Percentiles rank a stretch among this genome's conserved stretches.
Evolutionary conservation across 1,284 basidiomycete species (phyloP).

Genomic region (Coniophora puteana): DNA sequence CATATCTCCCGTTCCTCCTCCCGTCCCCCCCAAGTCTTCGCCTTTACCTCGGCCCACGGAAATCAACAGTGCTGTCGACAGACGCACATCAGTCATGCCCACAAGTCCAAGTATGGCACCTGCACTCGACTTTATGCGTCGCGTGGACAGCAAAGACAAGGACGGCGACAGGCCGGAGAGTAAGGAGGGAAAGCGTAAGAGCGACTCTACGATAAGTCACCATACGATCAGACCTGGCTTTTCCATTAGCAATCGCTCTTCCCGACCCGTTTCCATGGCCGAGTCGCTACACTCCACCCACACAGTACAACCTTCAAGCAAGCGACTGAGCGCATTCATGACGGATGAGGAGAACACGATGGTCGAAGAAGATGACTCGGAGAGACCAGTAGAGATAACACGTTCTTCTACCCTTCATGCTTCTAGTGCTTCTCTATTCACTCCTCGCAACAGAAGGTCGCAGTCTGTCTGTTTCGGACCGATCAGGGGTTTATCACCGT

Average conservation of each 20-base stretch:
- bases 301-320: conserved; percentile 60
- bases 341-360: conserved; percentile 59
- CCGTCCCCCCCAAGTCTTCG: conserved; percentile 36
- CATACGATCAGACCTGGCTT: conserved; percentile 60
- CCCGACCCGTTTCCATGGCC: conserved; percentile 70
- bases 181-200: conserved; percentile 69
- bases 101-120: conserved; percentile 30
- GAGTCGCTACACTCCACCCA: conserved; percentile 69
- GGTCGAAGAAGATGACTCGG: conserved; percentile 45
- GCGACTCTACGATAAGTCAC: conserved; percentile 71
- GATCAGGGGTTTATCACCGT: no score
- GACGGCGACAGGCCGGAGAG: conserved; percentile 44
- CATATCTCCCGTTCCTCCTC: conserved; percentile 26
- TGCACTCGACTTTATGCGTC: conserved; percentile 31
- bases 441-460: conserved; percentile 52
- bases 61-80: conserved; percentile 25
- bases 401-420: conserved; percentile 18
- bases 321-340: conserved; percentile 63
- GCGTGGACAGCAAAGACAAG: conserved; percentile 25
- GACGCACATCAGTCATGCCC: conserved; percentile 26
- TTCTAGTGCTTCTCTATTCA: conserved; percentile 27
- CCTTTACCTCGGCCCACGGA: conserved; percentile 15
- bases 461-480: conserved; percentile 53
- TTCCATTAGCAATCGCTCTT: conserved; percentile 44
- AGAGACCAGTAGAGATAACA: conserved; percentile 32